Evolutionary conservation across 1,284 basidiomycete genomes (phyloP), one percentile per base, ranked within the genome.

Genomic region (Fomitopsis schrenkii): DNA sequence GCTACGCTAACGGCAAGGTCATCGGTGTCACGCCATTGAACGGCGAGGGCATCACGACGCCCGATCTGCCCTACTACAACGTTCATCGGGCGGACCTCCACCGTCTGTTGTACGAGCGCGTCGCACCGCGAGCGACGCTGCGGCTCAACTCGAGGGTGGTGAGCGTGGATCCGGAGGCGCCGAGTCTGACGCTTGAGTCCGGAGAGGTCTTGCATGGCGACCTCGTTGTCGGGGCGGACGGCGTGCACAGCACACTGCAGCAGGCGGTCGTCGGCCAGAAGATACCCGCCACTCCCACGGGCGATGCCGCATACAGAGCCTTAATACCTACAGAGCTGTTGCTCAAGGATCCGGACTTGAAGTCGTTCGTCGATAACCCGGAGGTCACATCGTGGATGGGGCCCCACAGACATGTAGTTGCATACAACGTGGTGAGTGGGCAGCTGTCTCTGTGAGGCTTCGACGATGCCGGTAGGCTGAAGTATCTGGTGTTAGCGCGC

Each of bases 51-150:
- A 9, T 54, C 35, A 54, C 52, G n/a, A 36, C 52, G 14, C 52
- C 52, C 33, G 52, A 54, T 17, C 52, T 54, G 48, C 80, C 80
- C 1, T 82, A 81, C 68, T 80, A 78, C 64, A 79, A 82, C 63
- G 72, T 80, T 55, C 77, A 89, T 77, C 83, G 87, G 59, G 83
- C 83, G 14, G 83, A 86, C 59, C 77, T 89, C 44, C 80, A 84
- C 64, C 71, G 76, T 9, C 72, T 85, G 17, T 73, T 88, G 14
- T 79, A 78, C 62, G 80, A 82, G 28, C 75, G 82, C 38, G 81
- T 81, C 9, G 66, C 67, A 4, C 76, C 79, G 4, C 68, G 67
- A 36, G 84, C 85, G 19, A 70, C 74, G 2, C 75, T 88, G 53
- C 74, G 76, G 4, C 83, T 83, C 46, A 75, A 80, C 61, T 69